Evolutionary conservation across 2,329 filamentous ascomycete genomes (phyloP).

Genomic region (Aspergillus viridinutans): DNA sequence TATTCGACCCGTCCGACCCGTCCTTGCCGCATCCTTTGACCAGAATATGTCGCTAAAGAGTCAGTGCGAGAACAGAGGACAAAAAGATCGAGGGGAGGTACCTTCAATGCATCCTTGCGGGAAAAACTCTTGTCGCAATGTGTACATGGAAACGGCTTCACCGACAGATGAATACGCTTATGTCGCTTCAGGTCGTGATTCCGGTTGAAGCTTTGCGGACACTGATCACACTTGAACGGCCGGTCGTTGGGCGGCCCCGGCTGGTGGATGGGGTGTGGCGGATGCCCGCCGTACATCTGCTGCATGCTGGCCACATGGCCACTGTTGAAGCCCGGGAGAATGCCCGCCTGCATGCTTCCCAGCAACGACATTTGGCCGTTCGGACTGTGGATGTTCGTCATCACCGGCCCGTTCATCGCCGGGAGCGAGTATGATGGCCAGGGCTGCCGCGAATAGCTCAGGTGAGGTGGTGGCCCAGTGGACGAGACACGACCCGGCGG

Average conservation of each 20-base stretch:
- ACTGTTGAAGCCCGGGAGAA: constrained; percentile 58
- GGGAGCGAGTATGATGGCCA: constrained; percentile 56
- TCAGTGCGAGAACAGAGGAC: neutral
- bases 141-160: constrained; percentile 90
- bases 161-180: constrained; percentile 87
- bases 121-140: constrained; percentile 97
- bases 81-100: constrained; percentile 41
- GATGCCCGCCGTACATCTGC: constrained; percentile 57
- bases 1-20: constrained; percentile 4
- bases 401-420: constrained; percentile 62
- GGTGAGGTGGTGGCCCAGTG: constrained; percentile 27
- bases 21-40: constrained; percentile 64
- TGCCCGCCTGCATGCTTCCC: constrained; percentile 52
- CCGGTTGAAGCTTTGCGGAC: constrained; percentile 87
- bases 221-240: constrained; percentile 92
- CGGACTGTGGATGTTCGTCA: constrained; percentile 75
- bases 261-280: constrained; percentile 52
- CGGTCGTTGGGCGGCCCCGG: constrained; percentile 64
- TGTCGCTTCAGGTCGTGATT: constrained; percentile 96
- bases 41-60: constrained; percentile 57
- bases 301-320: constrained; percentile 55
- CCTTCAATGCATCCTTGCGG: constrained; percentile 93
- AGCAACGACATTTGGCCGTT: constrained; percentile 68
- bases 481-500: constrained; percentile 47
- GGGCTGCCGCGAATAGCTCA: constrained; percentile 39